Evolutionary conservation across 106 monocot genomes (phyloP).

Genomic region (Allium cepa): DNA sequence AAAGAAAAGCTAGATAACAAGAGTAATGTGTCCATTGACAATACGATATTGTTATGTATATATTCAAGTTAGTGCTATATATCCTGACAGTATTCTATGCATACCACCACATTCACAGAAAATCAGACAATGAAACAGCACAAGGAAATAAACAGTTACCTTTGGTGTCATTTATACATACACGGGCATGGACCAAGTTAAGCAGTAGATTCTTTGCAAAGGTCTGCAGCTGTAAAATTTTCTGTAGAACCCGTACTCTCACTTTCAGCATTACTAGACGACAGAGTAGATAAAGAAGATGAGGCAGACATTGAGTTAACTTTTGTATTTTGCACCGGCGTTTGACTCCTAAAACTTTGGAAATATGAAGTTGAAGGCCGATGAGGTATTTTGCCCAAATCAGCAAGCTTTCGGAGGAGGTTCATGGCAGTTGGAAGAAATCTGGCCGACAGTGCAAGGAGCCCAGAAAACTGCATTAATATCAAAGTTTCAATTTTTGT

Average conservation of each 20-base stretch:
- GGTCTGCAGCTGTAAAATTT: neutral
- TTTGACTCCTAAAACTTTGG: conserved; percentile 19
- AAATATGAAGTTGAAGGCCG: conserved; percentile 10
- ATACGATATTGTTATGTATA: too few species aligned
- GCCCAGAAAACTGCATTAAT: conserved; percentile 40
- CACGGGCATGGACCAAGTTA: too few species aligned
- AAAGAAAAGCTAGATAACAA: too few species aligned
- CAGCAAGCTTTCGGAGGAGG: conserved; percentile 34
- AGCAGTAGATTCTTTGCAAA: conserved; percentile 12
- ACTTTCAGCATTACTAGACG: neutral
- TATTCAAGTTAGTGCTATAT: too few species aligned
- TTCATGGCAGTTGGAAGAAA: conserved; percentile 44
- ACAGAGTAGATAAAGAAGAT: conserved; percentile 29
- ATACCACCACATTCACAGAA: too few species aligned
- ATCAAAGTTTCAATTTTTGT: neutral
- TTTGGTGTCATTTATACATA: too few species aligned
- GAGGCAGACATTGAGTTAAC: conserved; percentile 8
- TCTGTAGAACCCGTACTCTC: neutral
- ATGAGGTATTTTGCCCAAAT: conserved; percentile 19
- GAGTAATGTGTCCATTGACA: too few species aligned
- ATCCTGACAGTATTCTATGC: too few species aligned
- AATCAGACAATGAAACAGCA: too few species aligned
- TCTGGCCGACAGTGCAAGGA: conserved; percentile 41
- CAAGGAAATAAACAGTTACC: too few species aligned
- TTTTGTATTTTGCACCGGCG: neutral